Base-by-base conservation (phyloP, 1,284 basidiomycete species). In the Hemileia vastatrix region DNA sequence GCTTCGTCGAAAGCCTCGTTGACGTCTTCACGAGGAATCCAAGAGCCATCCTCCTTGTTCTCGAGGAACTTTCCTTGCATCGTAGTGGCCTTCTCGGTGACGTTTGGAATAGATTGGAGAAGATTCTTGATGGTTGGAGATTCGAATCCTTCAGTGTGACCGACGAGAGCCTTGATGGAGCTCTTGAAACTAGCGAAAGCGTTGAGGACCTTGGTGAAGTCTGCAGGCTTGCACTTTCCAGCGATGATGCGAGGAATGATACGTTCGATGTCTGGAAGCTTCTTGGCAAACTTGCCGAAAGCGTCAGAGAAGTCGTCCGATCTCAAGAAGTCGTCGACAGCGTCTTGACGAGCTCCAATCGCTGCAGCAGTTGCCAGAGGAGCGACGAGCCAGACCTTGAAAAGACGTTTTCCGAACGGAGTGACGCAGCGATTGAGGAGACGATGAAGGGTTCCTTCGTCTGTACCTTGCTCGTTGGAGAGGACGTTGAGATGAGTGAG, bases 371-470 rank as follows among this genome's bases (percentile, higher is more conserved):
- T 64, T 11, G 67, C 61, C 9, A 75, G 68, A 44, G 73, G 73
- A 9, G 73, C 68, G 8, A 71, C 65, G 15, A 75, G 67, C 73
- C 73, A 75, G 24, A 68, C 67, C 50, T 71, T 72, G 69, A 75
- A 73, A 21, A 75, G 70, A 33, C 73, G 69, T 58, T 74, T 74
- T 31, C 73, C 73, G 52, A 71, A 74, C 1, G 73, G 72, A 8
- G 73, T 75, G 13, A 71, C 65, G 65, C 72, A 73, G 31, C 73
- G 73, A 57, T 74, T 75, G 60, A 75, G 69, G 52, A 75, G 65
- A 43, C 68, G 67, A 44, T 71, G 71, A 45, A 75, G 67, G 11
- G 73, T 75, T 40, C 73, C 73, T 51, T 67, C 66, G 36, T 71
- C 71, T 11, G 70, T 69, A 19, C 73, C 73, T 56, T 73, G 67